Base-by-base conservation (phyloP, 495 filamentous ascomycete genomes). In the Aspergillus nidulans region DNA sequence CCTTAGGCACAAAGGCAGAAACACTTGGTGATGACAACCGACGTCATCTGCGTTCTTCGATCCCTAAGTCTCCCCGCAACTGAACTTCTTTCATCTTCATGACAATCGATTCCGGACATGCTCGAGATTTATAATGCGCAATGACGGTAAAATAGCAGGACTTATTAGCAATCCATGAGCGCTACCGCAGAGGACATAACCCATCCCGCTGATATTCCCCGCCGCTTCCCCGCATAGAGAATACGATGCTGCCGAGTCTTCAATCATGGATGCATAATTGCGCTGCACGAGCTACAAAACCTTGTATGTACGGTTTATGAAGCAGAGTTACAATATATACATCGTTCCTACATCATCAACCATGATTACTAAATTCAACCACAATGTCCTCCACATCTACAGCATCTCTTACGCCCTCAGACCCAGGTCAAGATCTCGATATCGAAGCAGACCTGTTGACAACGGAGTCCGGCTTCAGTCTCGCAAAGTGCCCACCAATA, bases 401-500 rank as follows among this genome's bases (percentile, higher is more conserved):
- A 53, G 53, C 23, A 39, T 53, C 53, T 26, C 48, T 54, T 1
- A 34, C 53, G 21, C 39, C 21, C 30, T n/a, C 44, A 15, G 9
- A 39, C 18, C 15, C 47, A 20, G 19, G 12, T 12, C 30, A 34
- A 34, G 30, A 12, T 16, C 40, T 12, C 40, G 42, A 45, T n/a
- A 2, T 23, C 42, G 42, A 24, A 15, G 4, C 42, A 34, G 15
- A 34, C 9, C 30, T 12, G 6, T 34, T 12, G 6, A 34, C 30
- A 10, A 12, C 30, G 2, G 30, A 12, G 2, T 6, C 42, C 7
- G 42, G 32, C 2, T 20, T 54, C 2, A 41, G 8, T 16, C 43
- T 74, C 32, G 62, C 64, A 20, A 40, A 59, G 0, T 64, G 53
- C 21, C 90, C 92, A 5, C 70, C 83, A 6, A 84, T 91, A 10